phyloP scores from a whole-genome alignment of 2,329 filamentous ascomycete species.

The Neonectria magnoliae region DNA sequence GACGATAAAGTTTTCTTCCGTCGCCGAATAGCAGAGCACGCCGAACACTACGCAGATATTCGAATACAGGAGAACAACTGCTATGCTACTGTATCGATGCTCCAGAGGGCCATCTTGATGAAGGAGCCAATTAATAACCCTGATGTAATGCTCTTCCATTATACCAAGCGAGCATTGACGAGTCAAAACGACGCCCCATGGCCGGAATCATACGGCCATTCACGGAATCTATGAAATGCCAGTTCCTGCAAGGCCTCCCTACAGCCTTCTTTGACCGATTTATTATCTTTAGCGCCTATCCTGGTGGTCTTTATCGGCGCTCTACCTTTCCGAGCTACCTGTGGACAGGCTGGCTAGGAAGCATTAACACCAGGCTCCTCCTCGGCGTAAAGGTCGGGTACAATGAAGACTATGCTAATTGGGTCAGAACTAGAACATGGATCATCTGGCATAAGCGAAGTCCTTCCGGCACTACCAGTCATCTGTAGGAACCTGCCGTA shows the following conservation, averaged over 20 bases:
- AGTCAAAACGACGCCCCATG: conserved; percentile 15
- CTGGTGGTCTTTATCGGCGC: not conserved
- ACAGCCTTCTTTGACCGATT: conserved; percentile 12
- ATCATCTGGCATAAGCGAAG: conserved; percentile 29
- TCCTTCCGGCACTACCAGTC: not conserved
- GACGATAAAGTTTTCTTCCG: conserved; percentile 18
- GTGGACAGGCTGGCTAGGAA: conserved; percentile 23
- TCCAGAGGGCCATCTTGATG: not conserved
- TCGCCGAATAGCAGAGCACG: not conserved
- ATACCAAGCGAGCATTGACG: conserved; percentile 1
- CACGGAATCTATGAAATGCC: not conserved
- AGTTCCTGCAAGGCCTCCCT: conserved; percentile 10
- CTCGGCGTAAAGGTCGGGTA: too few relatives aligned
- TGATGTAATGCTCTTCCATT: not conserved
- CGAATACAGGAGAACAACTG: not conserved
- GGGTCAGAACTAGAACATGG: conserved; percentile 12
- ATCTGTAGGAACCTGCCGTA: conserved; percentile 14
- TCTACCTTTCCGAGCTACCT: conserved; percentile 25
- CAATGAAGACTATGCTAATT: not conserved
- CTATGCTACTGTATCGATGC: not conserved
- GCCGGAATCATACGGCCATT: conserved; percentile 13
- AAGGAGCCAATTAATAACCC: not conserved
- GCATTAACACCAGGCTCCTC: too few relatives aligned
- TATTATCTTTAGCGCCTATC: not conserved
- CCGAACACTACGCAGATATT: conserved; percentile 9